Percentiles rank a stretch among this genome's conserved stretches.
Evolutionary conservation across 176 grass and related monocot species (phyloP).

Genomic region (Cenchrus americanus): DNA sequence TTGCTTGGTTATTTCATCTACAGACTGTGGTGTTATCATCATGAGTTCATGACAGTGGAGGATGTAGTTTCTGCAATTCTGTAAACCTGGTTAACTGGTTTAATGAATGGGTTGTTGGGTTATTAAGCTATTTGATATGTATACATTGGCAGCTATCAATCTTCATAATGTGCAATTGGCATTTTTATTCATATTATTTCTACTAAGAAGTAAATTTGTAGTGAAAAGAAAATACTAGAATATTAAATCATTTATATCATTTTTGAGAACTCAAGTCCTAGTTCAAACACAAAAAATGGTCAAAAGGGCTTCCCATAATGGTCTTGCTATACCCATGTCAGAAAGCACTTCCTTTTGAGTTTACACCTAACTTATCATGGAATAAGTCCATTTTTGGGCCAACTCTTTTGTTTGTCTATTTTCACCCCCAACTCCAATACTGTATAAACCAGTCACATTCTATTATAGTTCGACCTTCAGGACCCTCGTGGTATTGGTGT

Average conservation of each 20-base stretch:
- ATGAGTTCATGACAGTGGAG: background rate
- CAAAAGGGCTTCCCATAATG: background rate
- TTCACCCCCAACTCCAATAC: background rate
- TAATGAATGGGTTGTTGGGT: background rate
- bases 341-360: background rate
- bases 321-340: background rate
- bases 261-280: conserved; percentile 2
- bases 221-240: conserved; percentile 3
- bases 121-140: background rate
- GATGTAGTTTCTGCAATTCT: background rate
- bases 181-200: background rate
- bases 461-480: background rate
- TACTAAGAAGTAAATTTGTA: background rate
- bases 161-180: background rate
- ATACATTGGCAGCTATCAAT: background rate
- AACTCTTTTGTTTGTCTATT: background rate
- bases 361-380: background rate
- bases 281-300: background rate
- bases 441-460: background rate
- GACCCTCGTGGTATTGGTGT: background rate
- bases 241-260: background rate
- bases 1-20: background rate
- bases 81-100: background rate
- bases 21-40: conserved; percentile 1
- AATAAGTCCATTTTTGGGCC: background rate